These are phyloP conservation scores for Aspergillus homomorphus DNA, from an alignment of 495 filamentous ascomycete species.

Conservation along the genomic window DNA sequence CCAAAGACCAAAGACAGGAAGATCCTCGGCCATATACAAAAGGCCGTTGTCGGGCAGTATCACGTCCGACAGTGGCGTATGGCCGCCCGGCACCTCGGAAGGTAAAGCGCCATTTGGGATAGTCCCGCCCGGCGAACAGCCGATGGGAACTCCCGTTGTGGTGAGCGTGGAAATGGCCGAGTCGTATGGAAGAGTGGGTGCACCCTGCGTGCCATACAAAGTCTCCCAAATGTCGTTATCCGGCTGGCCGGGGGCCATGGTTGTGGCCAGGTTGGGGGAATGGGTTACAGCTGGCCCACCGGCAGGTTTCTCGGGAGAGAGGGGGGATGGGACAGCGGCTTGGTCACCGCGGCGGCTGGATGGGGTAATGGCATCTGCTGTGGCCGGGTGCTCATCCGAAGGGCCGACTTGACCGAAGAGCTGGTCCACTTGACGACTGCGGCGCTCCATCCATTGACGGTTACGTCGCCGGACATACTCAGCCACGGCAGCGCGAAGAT, in stretches of 20 bases:
- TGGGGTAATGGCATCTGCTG: conserved; percentile 16
- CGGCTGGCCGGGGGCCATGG: conserved; percentile 9
- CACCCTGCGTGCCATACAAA: conserved; percentile 31
- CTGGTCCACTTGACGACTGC: conserved; percentile 40
- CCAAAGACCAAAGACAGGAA: conserved; percentile 41
- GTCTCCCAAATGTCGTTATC: conserved; percentile 34
- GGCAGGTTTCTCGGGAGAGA: conserved; percentile 27
- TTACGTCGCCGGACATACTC: conserved; percentile 41
- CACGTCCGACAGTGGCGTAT: conserved; percentile 39
- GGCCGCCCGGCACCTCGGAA: conserved; percentile 18
- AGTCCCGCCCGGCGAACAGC: conserved; percentile 42
- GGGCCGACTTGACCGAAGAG: conserved; percentile 39
- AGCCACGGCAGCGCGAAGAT: conserved; percentile 55
- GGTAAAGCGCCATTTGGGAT: conserved; percentile 20
- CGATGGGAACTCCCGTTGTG: conserved; percentile 42
- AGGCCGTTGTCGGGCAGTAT: conserved; percentile 41
- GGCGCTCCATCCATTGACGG: conserved; percentile 35
- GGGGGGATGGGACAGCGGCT: conserved; percentile 22
- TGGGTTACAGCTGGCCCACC: conserved; percentile 11
- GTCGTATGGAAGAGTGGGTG: conserved; percentile 32
- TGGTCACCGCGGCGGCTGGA: conserved; percentile 14
- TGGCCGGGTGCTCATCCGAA: conserved; percentile 18
- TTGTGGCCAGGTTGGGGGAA: conserved; percentile 14
- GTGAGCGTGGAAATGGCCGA: conserved; percentile 50
- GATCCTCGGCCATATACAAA: conserved; percentile 41